A percentile compares a stretch with the other conserved stretches of the same genome.
Evolutionary conservation across 1,284 basidiomycete genomes (phyloP).

Genomic region (Malassezia caprae): DNA sequence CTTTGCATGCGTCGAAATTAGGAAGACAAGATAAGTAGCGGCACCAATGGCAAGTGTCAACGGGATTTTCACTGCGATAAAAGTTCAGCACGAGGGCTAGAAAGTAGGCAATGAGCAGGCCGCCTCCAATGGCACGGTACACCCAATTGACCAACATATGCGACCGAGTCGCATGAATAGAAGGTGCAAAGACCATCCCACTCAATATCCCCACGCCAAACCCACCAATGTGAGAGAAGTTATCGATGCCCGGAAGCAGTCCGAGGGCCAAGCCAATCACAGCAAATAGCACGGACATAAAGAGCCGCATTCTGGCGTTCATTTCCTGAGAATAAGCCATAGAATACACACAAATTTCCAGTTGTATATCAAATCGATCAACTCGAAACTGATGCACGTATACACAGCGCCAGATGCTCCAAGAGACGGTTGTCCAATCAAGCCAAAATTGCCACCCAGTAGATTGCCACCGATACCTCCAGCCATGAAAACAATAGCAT

Average conservation of each 20-base stretch:
- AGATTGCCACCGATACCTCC: conserved; percentile 69
- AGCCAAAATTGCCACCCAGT: conserved; percentile 74
- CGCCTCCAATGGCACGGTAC: conserved; percentile 63
- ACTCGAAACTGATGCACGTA: conserved; percentile 68
- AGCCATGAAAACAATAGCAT: conserved; percentile 70
- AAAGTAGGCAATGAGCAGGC: conserved; percentile 66
- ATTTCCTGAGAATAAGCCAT: conserved; percentile 18
- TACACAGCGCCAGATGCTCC: conserved; percentile 87
- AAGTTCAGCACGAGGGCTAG: conserved; percentile 77
- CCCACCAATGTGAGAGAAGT: conserved; percentile 52
- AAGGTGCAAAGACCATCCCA: conserved; percentile 68
- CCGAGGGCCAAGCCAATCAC: conserved; percentile 74
- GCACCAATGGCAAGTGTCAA: conserved; percentile 72
- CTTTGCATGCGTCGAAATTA: conserved; percentile 32
- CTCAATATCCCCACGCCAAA: conserved; percentile 55
- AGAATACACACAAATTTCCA: conserved; percentile 68
- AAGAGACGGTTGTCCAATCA: conserved; percentile 79
- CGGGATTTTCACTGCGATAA: conserved; percentile 60
- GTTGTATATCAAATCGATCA: conserved; percentile 79
- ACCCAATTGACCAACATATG: conserved; percentile 67
- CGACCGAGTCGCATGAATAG: conserved; percentile 63
- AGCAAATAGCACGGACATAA: conserved; percentile 73
- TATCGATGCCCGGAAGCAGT: conserved; percentile 45
- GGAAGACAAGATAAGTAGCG: conserved; percentile 50
- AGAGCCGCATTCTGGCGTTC: conserved; percentile 53